These are phyloP conservation scores for Coleophoma cylindrospora DNA, from an alignment of 2,329 filamentous ascomycete species.

Conservation along the genomic window DNA sequence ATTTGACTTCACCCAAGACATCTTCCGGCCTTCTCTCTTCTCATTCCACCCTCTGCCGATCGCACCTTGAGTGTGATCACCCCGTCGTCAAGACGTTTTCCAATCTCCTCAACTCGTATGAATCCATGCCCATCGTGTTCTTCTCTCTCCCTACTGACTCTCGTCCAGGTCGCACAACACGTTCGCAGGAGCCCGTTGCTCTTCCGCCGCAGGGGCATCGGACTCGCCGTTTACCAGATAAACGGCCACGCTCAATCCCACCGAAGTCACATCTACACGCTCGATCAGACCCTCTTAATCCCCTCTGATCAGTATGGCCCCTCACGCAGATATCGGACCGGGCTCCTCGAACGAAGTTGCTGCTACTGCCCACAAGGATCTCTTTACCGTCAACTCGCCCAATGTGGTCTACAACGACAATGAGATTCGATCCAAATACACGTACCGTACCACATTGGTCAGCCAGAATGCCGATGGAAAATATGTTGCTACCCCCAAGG, in stretches of 20 bases:
- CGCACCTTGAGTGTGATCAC: conserved; percentile 28
- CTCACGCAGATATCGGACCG: conserved; percentile 68
- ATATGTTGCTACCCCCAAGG: conserved; percentile 78
- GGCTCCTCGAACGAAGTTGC: conserved; percentile 55
- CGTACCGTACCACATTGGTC: conserved; percentile 90
- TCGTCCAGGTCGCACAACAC: conserved; percentile 77
- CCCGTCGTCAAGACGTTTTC: conserved; percentile 91
- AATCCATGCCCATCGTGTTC: not conserved
- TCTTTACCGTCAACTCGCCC: conserved; percentile 86
- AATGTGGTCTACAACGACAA: conserved; percentile 87
- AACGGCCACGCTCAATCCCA: conserved; percentile 30
- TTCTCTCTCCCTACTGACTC: conserved; percentile 6
- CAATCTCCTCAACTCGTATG: conserved; percentile 96
- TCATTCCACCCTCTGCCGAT: conserved; percentile 13
- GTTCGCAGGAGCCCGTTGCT: conserved; percentile 94
- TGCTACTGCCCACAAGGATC: conserved; percentile 44
- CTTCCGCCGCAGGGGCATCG: conserved; percentile 80
- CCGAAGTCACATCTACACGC: conserved; percentile 12
- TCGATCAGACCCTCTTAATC: conserved; percentile 3
- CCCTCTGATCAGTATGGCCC: conserved; percentile 67
- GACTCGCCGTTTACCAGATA: conserved; percentile 57
- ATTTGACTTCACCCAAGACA: not conserved
- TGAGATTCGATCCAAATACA: conserved; percentile 90
- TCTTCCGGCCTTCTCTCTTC: conserved; percentile 3
- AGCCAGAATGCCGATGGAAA: conserved; percentile 63